Evolutionary conservation across 495 filamentous ascomycete species (phyloP), one percentile per base, ranked within the genome.

Genomic region (Penicillium longicatenatum): DNA sequence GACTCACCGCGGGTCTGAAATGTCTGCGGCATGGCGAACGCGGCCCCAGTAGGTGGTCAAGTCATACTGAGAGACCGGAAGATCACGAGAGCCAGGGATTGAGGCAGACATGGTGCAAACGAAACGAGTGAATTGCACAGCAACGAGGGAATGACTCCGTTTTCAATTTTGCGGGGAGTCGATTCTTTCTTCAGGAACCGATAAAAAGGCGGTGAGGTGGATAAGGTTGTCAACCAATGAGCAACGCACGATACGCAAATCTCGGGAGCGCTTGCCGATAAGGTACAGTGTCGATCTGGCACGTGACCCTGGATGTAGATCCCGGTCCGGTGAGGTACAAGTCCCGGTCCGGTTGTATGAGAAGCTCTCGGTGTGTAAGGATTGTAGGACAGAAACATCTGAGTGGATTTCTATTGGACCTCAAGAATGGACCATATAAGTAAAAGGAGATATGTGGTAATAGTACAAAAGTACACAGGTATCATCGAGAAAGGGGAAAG

Each of bases 21-120:
- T 85, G 65, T 93, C 87, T 12, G 88, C 90, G 4, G 92, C 87
- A 76, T 98, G 94, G 68, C 84, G 83, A 60, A 98, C 95, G 14
- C 94, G 88, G 44, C 94, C 94, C 91, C 89, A 93, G 76, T 98
- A 98, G 52, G 92, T 96, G 64, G 73, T 84, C 66, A 98, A 81
- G 69, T 98, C 88, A 79, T 97, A 93, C 71, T 91, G 92, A 19
- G 94, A 98, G 49, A 84, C 81, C 55, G 94, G 94, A 26, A 95
- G 82, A 64, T 94, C 89, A 64, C 93, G 86, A 55, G 75, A 85
- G 56, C 94, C 94, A 43, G 93, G 92, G 7, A 97, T 79, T 39
- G 94, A 96, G 59, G 91, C 80, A 22, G 94, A 96, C 94, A 98
- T 98, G 53, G 45, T 49, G 50, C 47, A 35, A 45, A 52, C 41